Evolutionary conservation across 306 rosid genomes (phyloP).

Genomic region (Dicorynia guianensis): DNA sequence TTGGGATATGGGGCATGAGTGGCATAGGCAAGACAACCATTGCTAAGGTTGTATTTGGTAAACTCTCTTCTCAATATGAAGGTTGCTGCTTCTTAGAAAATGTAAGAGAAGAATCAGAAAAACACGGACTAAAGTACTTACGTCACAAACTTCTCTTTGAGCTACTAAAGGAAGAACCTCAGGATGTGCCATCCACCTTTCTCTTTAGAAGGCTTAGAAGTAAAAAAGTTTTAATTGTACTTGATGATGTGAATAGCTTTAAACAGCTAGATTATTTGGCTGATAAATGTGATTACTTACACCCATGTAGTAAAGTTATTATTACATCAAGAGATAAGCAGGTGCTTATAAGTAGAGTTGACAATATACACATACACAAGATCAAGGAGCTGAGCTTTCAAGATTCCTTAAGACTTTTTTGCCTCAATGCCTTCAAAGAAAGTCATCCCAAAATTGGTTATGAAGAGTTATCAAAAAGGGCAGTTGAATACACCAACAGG

Average conservation of each 20-base stretch:
- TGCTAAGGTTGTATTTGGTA: slow-evolving; percentile 31
- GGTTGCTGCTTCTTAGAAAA: slow-evolving; percentile 2
- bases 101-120: slow-evolving; percentile 4
- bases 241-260: neutral
- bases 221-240: slow-evolving; percentile 1
- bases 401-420: neutral
- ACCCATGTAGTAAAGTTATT: neutral
- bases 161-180: neutral
- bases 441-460: neutral
- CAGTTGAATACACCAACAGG: neutral
- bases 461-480: neutral
- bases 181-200: neutral
- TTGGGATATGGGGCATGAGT: slow-evolving; percentile 52
- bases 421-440: neutral
- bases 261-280: neutral
- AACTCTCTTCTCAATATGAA: slow-evolving; percentile 34
- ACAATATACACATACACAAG: neutral
- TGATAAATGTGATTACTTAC: neutral
- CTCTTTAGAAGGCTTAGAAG: neutral
- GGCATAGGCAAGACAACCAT: slow-evolving; percentile 36
- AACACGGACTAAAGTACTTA: neutral
- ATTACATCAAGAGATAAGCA: slow-evolving; percentile 4
- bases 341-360: neutral
- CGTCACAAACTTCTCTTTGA: neutral
- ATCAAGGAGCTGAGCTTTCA: neutral